Conservation (phyloP, 1,139 yeast genomes). For the Pichia sp. region DNA sequence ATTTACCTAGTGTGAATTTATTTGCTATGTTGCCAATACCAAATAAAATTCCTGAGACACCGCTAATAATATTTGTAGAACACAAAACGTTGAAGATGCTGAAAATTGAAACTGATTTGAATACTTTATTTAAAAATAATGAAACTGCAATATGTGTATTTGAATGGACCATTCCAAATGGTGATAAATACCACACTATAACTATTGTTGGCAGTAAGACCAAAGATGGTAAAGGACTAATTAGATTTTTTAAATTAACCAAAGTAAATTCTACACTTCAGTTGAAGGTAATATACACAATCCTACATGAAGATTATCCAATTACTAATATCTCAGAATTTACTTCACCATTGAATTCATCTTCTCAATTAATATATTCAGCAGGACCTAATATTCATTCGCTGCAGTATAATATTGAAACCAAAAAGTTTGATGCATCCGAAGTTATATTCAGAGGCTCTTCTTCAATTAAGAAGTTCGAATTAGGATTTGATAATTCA, state of each 20-base stretch:
- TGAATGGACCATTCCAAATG: conserved; percentile 32
- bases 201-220: conserved; percentile 37
- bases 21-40: conserved; percentile 4
- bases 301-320: background rate
- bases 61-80: conserved; percentile 21
- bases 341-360: background rate
- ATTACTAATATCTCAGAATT: background rate
- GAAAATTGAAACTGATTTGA: conserved; percentile 17
- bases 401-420: background rate
- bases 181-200: conserved; percentile 23
- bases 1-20: background rate
- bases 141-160: conserved; percentile 36
- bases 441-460: background rate
- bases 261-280: conserved; percentile 9
- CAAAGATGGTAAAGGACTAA: conserved; percentile 29
- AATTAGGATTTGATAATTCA: background rate
- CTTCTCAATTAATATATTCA: background rate
- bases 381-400: background rate
- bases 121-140: conserved; percentile 28
- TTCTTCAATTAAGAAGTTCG: background rate
- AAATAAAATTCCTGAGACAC: background rate
- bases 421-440: background rate
- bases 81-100: conserved; percentile 20
- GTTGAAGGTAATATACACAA: background rate
- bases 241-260: conserved; percentile 40